A percentile compares a stretch with the other conserved stretches of the same genome.
These are phyloP conservation scores for Nicotiana benthamiana DNA, from an alignment of 257 asterid species.

Conservation along the genomic window DNA sequence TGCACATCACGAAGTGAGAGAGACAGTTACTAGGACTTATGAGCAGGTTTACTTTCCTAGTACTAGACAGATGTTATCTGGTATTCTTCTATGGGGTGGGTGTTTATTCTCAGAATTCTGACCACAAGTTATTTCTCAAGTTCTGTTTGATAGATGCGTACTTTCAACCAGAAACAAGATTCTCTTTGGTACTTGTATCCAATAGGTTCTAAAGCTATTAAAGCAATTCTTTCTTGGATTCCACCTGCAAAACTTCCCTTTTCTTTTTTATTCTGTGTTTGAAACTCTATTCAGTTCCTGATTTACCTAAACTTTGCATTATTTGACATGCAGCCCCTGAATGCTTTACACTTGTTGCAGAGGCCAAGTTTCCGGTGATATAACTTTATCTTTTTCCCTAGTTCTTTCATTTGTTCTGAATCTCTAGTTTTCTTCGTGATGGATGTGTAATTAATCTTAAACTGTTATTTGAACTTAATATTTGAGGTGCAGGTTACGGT, in stretches of 20 bases:
- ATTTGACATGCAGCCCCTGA: conserved; percentile 65
- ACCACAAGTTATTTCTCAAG: background rate
- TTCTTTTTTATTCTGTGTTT: background rate
- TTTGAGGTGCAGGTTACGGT: conserved; percentile 46
- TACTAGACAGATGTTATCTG: background rate
- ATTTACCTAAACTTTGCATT: conserved; percentile 5
- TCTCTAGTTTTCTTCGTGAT: background rate
- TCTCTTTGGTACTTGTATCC: background rate
- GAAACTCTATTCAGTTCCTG: background rate
- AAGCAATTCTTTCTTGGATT: background rate
- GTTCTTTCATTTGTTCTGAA: background rate
- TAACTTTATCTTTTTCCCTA: background rate
- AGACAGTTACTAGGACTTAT: background rate
- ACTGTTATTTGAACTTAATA: conserved; percentile 1
- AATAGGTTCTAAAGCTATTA: background rate
- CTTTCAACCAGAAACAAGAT: background rate
- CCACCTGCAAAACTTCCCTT: background rate
- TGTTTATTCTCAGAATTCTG: background rate
- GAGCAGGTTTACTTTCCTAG: conserved; percentile 1
- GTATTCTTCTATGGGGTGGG: background rate
- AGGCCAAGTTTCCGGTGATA: conserved; percentile 73
- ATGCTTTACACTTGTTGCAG: conserved; percentile 67
- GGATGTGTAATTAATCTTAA: background rate
- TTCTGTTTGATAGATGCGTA: background rate
- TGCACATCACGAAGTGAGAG: background rate